Percentiles rank a stretch among this genome's conserved stretches.
These are phyloP conservation scores for Oenanthe javanica DNA, from an alignment of 140 eudicot species.

Conservation along the genomic window DNA sequence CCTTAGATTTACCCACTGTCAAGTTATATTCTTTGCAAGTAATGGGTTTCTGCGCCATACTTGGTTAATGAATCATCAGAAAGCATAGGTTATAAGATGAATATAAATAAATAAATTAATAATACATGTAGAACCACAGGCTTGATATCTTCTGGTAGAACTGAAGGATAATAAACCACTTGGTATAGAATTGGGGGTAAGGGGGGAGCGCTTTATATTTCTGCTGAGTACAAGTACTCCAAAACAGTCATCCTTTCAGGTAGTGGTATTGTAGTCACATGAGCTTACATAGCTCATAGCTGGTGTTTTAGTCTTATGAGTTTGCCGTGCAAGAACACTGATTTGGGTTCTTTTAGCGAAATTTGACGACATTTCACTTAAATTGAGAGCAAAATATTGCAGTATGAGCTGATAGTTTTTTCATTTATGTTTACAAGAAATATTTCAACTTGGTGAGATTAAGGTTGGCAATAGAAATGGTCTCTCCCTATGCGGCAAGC, in stretches of 20 bases:
- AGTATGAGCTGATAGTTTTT: neutral
- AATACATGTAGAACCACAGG: neutral
- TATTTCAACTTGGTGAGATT: neutral
- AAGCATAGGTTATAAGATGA: neutral
- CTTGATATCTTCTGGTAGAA: neutral
- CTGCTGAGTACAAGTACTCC: neutral
- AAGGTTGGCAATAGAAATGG: neutral
- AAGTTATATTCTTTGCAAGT: neutral
- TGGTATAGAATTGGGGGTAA: neutral
- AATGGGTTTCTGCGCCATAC: neutral
- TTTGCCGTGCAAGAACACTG: neutral
- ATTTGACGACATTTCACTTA: neutral
- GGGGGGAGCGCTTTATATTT: neutral
- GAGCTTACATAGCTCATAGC: neutral
- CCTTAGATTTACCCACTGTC: neutral
- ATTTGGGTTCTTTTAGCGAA: neutral
- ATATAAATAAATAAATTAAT: neutral
- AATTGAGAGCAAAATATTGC: neutral
- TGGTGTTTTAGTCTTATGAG: neutral
- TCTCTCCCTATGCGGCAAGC: neutral
- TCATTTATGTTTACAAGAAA: neutral
- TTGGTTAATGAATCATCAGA: neutral
- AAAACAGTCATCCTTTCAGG: neutral
- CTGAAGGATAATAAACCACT: neutral
- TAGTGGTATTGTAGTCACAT: neutral